phyloP scores from a whole-genome alignment of 257 asterid genomes.

The Echium plantagineum region DNA sequence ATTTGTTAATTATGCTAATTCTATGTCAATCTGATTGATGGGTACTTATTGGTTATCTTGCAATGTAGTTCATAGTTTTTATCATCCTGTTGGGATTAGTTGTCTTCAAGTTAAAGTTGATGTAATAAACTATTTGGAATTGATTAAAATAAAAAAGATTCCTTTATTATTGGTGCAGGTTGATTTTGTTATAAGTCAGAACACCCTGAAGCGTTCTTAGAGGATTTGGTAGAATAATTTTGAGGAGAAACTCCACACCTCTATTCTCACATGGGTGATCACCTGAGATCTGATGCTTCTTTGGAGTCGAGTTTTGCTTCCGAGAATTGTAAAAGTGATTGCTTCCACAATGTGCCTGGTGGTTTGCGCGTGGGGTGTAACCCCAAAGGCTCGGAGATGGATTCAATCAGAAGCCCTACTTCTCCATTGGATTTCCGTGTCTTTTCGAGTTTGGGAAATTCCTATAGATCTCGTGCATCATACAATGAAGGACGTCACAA shows the following conservation, averaged over 20 bases:
- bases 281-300: constrained; percentile 31
- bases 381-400: constrained; percentile 56
- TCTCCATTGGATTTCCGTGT: constrained; percentile 82
- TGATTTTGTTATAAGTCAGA: constrained; percentile 8
- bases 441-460: constrained; percentile 56
- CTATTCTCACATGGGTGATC: constrained; percentile 26
- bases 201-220: constrained; percentile 11
- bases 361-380: constrained; percentile 49
- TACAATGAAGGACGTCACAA: constrained; percentile 34
- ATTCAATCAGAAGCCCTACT: constrained; percentile 85
- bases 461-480: constrained; percentile 40
- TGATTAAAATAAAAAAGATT: constrained; percentile 4
- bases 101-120: neutral
- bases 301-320: constrained; percentile 45
- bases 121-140: neutral
- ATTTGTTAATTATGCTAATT: neutral
- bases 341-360: constrained; percentile 45
- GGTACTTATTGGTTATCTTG: constrained; percentile 6
- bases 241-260: constrained; percentile 66
- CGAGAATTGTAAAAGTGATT: constrained; percentile 41
- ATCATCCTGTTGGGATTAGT: constrained; percentile 6
- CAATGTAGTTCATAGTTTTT: constrained; percentile 20
- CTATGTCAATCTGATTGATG: constrained; percentile 3
- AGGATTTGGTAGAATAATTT: constrained; percentile 28
- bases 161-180: constrained; percentile 25